phyloP scores from a whole-genome alignment of 495 filamentous ascomycete genomes.

The Aspergillus coremiiformis region DNA sequence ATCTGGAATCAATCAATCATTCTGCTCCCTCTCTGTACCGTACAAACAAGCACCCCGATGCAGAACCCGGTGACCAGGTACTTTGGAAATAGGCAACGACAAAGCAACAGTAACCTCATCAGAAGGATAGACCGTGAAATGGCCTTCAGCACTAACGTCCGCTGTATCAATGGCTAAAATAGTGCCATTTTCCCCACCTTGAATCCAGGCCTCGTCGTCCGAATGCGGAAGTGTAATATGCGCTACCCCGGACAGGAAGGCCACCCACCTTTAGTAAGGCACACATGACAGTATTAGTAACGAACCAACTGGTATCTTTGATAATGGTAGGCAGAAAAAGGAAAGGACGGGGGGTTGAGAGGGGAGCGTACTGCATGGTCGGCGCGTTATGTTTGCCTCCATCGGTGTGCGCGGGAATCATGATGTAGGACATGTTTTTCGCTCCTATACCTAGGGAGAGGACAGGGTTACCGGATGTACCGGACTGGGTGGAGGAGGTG shows the following conservation, averaged over 20 bases:
- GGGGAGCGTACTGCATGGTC: slow-evolving; percentile 38
- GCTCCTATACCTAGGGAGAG: slow-evolving; percentile 27
- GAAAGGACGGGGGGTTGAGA: neutral
- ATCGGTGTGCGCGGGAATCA: slow-evolving; percentile 40
- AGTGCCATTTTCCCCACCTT: slow-evolving; percentile 39
- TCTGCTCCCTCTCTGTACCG: slow-evolving; percentile 12
- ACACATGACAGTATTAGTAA: no score
- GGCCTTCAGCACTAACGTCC: slow-evolving; percentile 40
- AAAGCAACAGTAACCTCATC: slow-evolving; percentile 32
- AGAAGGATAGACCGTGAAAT: slow-evolving; percentile 43
- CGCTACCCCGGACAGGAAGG: slow-evolving; percentile 43
- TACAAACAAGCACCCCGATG: slow-evolving; percentile 34
- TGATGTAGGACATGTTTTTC: slow-evolving; percentile 29
- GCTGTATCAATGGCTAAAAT: slow-evolving; percentile 44
- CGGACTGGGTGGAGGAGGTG: slow-evolving; percentile 30
- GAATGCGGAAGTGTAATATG: slow-evolving; percentile 45
- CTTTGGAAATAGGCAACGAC: slow-evolving; percentile 33
- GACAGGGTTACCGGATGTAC: slow-evolving; percentile 31
- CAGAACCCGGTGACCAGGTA: slow-evolving; percentile 39
- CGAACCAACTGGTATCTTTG: no score
- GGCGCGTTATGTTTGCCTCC: slow-evolving; percentile 49
- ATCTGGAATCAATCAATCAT: neutral
- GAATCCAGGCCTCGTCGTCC: slow-evolving; percentile 28
- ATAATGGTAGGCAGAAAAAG: no score
- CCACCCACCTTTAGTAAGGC: slow-evolving; percentile 45